Percentiles rank a stretch among this genome's conserved stretches.
Evolutionary conservation across 1,139 yeast species (phyloP).

Genomic region (Suhomyces anneliseae): DNA sequence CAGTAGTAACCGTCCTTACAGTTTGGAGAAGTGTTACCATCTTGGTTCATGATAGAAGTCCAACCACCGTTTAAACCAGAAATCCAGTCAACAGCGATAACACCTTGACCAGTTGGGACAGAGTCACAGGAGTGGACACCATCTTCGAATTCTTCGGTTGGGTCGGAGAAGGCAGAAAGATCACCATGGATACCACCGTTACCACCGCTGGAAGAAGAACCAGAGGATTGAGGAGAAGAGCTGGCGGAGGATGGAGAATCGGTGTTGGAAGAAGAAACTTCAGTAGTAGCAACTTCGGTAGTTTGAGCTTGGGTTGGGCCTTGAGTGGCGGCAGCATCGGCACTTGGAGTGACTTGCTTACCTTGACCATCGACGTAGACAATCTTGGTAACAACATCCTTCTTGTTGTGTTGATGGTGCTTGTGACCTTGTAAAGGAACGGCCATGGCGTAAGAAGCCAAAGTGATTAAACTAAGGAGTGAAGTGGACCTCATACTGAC

Average conservation of each 20-base stretch:
- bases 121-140: conserved; percentile 61
- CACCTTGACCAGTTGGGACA: conserved; percentile 76
- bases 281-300: conserved; percentile 11
- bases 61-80: conserved; percentile 64
- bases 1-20: conserved; percentile 79
- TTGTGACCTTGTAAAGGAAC: conserved; percentile 17
- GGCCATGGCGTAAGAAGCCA: conserved; percentile 21
- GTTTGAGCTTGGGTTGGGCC: conserved; percentile 11
- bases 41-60: conserved; percentile 66
- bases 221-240: conserved; percentile 18
- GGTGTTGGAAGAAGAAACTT: conserved; percentile 13
- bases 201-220: conserved; percentile 18
- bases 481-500: conserved; percentile 16
- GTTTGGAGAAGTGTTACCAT: conserved; percentile 63
- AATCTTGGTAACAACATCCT: conserved; percentile 19
- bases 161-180: conserved; percentile 51
- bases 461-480: conserved; percentile 19
- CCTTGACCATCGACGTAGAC: conserved; percentile 20
- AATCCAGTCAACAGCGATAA: conserved; percentile 56
- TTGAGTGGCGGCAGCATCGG: conserved; percentile 11
- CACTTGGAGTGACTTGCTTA: conserved; percentile 18
- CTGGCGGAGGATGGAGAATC: conserved; percentile 22
- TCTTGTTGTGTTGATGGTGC: conserved; percentile 19
- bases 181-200: conserved; percentile 53
- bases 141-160: conserved; percentile 57